Evolutionary conservation across 768 basidiomycete genomes (phyloP).

Genomic region (Candolleomyces aberdarensis): DNA sequence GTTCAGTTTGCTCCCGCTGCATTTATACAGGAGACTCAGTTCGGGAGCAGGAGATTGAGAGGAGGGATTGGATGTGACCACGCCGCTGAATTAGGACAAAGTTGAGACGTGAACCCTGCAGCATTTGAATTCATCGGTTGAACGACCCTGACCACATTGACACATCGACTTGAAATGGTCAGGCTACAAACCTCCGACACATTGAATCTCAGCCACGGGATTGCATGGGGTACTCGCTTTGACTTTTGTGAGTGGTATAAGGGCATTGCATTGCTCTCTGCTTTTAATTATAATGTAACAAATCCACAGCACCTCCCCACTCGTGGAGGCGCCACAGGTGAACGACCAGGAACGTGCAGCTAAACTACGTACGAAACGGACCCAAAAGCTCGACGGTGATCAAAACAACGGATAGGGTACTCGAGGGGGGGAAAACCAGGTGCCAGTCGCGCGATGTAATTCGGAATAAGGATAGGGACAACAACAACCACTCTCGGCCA

Average conservation of each 20-base stretch:
- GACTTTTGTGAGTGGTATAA: conserved; percentile 5
- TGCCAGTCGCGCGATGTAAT: conserved; percentile 2
- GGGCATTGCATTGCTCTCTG: neutral
- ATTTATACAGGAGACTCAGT: too few species aligned
- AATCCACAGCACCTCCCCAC: conserved; percentile 1
- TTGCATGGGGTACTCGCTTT: too few species aligned
- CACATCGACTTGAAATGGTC: too few species aligned
- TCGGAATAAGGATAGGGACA: neutral
- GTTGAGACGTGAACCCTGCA: too few species aligned
- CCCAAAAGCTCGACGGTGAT: neutral
- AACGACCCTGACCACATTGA: too few species aligned
- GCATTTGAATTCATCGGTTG: too few species aligned
- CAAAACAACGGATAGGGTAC: neutral
- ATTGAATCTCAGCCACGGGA: too few species aligned
- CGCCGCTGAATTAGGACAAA: too few species aligned
- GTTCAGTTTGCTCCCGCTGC: too few species aligned
- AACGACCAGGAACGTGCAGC: neutral
- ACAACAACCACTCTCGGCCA: neutral
- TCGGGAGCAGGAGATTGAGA: too few species aligned
- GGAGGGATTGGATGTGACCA: too few species aligned
- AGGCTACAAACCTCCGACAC: too few species aligned
- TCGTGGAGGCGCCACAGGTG: neutral
- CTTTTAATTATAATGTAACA: conserved; percentile 13
- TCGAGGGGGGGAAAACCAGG: neutral
- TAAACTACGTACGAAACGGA: neutral